Base-by-base conservation (phyloP, 495 filamentous ascomycete species). In the Talaromyces ruber region DNA sequence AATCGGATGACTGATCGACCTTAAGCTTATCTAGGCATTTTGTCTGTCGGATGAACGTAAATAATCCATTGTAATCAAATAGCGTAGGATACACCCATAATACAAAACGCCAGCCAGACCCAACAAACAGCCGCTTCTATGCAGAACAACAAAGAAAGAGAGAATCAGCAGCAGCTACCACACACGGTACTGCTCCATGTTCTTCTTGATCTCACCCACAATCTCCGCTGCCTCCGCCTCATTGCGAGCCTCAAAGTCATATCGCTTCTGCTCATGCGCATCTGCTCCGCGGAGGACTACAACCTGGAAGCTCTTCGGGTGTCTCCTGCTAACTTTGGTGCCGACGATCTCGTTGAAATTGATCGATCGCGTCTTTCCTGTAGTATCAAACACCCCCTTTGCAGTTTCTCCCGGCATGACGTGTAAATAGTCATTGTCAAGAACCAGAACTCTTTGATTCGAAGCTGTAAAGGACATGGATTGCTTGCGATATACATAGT, bases 371-470 rank as follows among this genome's bases (percentile, higher is more conserved):
- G 90, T 91, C 74, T 97, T 98, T 21, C 73, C 76, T n/a, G 60
- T 60, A 29, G 50, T 69, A 25, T 82, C 82, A 24, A 82, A 81
- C 3, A 75, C 70, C 7, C 72, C 82, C 81, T 81, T 81, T 12
- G 73, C 75, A 6, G 75, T 80, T 24, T 87, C 86, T 0, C 82
- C 85, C 34, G 94, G 92, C 80, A 96, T 88, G 65, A 98, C 92
- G 72, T 97, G 94, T 70, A 98, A 84, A 67, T 96, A 97, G 70
- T 98, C 94, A 52, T 91, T 91, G 69, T 98, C 94, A 64, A 98
- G 91, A 6, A 89, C 88, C 26, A 98, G 79, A 14, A 95, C 84
- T 43, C 89, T 86, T 68, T 93, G 86, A 64, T 90, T 90, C 57
- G 91, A 86, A 4, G 90, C 86, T 37, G 94, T 86, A 71, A 98